A percentile compares a stretch with the other conserved stretches of the same genome.
Evolutionary conservation across 768 basidiomycete species (phyloP).

Genomic region (Mycena leptocephala): DNA sequence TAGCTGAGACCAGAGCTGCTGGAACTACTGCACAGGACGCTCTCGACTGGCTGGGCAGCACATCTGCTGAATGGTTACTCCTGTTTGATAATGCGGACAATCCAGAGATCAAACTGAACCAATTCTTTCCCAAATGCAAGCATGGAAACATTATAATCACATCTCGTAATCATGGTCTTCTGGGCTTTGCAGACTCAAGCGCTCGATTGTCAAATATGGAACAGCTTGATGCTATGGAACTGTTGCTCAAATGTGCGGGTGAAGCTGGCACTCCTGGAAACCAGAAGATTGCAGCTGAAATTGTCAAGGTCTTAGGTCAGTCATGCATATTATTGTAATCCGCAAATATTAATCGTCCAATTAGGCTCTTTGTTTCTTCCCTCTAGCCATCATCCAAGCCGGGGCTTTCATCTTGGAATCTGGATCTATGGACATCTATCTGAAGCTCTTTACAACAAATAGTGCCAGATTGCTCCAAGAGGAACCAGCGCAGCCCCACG

Average conservation of each 20-base stretch:
- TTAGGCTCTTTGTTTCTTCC: neutral
- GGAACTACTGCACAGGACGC: neutral
- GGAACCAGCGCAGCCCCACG: neutral
- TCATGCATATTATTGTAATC: too few species aligned
- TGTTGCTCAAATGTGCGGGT: neutral
- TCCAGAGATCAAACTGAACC: neutral
- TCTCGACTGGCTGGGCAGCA: neutral
- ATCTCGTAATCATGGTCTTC: neutral
- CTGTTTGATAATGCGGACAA: neutral
- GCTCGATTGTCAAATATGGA: neutral
- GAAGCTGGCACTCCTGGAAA: too few species aligned
- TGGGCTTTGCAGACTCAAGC: neutral
- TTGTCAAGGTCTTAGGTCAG: too few species aligned
- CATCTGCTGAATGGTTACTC: too few species aligned
- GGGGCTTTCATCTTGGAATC: neutral
- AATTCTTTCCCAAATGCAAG: neutral
- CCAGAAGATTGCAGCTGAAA: too few species aligned
- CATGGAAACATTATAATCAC: neutral
- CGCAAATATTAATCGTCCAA: too few species aligned
- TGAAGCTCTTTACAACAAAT: neutral
- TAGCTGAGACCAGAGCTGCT: neutral
- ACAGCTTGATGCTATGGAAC: too few species aligned
- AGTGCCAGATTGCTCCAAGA: neutral
- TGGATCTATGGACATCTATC: neutral
- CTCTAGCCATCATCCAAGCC: neutral